Conservation (phyloP, 2,329 filamentous ascomycete genomes). For the Fusarium sarcochroum region DNA sequence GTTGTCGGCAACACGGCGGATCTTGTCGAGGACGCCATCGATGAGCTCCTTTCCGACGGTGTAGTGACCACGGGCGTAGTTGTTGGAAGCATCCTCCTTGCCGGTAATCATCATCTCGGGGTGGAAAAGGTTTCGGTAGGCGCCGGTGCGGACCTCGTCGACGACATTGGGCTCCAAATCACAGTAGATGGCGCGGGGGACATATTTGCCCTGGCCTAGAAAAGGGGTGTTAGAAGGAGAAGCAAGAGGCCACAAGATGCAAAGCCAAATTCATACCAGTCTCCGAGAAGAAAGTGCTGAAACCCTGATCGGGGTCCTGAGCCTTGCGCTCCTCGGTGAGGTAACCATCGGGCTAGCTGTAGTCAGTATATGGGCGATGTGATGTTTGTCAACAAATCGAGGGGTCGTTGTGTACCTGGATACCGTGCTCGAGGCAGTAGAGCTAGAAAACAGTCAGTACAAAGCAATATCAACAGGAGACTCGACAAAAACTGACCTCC, state of each 20-base stretch:
- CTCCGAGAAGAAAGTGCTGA: constrained; percentile 99
- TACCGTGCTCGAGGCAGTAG: constrained; percentile 99
- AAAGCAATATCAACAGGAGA: constrained; percentile 45
- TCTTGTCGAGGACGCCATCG: constrained; percentile 97
- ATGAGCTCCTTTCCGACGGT: constrained; percentile 99
- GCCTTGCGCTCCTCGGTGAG: constrained; percentile 98
- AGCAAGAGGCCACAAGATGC: background rate
- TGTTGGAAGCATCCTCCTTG: constrained; percentile 99
- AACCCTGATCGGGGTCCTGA: constrained; percentile 93
- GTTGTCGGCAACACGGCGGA: constrained; percentile 97
- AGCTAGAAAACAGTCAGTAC: constrained; percentile 71
- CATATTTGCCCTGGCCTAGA: constrained; percentile 96
- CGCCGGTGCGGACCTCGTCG: constrained; percentile 97
- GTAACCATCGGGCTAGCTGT: constrained; percentile 90
- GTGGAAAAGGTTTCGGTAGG: constrained; percentile 98
- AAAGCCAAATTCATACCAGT: constrained; percentile 76
- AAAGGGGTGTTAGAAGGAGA: constrained; percentile 40
- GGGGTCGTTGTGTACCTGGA: constrained; percentile 78
- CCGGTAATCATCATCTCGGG: constrained; percentile 99
- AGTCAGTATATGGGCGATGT: constrained; percentile 31
- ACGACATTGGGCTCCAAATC: constrained; percentile 99
- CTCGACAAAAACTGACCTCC: constrained; percentile 81
- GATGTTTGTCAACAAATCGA: constrained; percentile 43
- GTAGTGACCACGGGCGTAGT: constrained; percentile 99
- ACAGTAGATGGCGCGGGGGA: constrained; percentile 98